phyloP scores from a whole-genome alignment of 2,329 filamentous ascomycete genomes.

The Penicillium sp. region DNA sequence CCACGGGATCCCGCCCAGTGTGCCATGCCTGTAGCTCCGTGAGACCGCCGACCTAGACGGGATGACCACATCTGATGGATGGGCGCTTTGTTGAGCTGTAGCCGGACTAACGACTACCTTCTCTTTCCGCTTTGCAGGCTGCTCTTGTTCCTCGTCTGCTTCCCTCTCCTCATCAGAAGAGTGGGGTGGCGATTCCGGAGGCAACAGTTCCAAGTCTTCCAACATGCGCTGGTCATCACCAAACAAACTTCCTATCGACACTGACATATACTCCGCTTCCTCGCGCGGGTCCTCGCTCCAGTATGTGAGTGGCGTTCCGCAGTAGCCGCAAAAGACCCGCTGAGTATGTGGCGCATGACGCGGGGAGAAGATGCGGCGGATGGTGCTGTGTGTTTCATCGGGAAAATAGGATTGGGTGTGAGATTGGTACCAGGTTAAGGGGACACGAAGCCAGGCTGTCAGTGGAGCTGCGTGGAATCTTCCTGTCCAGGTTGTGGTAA shows the following conservation, averaged over 20 bases:
- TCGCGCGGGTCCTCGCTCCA: slow-evolving; percentile 66
- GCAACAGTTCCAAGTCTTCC: slow-evolving; percentile 66
- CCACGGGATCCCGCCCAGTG: slow-evolving; percentile 68
- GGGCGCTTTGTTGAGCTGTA: slow-evolving; percentile 32
- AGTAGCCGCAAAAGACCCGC: slow-evolving; percentile 83
- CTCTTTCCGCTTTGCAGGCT: too few species aligned
- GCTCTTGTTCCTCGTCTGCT: too few species aligned
- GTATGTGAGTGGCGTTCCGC: slow-evolving; percentile 73
- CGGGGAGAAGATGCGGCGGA: slow-evolving; percentile 59
- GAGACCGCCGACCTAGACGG: too few species aligned
- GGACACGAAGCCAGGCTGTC: slow-evolving; percentile 73
- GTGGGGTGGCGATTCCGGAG: too few species aligned
- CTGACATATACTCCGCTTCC: slow-evolving; percentile 68
- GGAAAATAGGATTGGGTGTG: slow-evolving; percentile 65
- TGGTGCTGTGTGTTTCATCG: slow-evolving; percentile 62
- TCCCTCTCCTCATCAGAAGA: slow-evolving; percentile 30
- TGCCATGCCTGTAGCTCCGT: too few species aligned
- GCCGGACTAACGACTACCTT: too few species aligned
- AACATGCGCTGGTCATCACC: slow-evolving; percentile 62
- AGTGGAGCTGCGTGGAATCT: slow-evolving; percentile 62
- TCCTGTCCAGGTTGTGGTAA: too few species aligned
- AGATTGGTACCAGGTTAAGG: slow-evolving; percentile 69
- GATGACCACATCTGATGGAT: too few species aligned
- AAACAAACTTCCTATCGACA: slow-evolving; percentile 69
- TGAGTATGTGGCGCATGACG: slow-evolving; percentile 51